A percentile compares a stretch with the other conserved stretches of the same genome.
Conservation (phyloP, 2,329 filamentous ascomycete species). For the Ceratocystis cacaofunesta region DNA sequence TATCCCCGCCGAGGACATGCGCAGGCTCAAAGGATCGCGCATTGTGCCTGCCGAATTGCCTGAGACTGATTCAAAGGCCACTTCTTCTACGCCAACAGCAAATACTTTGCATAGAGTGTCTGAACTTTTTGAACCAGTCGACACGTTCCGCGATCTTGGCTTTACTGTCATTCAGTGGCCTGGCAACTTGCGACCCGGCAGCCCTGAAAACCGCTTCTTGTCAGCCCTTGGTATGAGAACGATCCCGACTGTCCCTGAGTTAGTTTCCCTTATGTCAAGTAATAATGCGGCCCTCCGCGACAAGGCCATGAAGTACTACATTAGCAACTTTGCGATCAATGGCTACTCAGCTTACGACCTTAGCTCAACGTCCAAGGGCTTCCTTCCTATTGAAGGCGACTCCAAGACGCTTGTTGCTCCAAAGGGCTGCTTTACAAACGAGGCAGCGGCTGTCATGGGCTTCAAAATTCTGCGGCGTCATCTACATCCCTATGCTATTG, state of each 20-base stretch:
- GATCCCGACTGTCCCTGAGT: conserved; percentile 54
- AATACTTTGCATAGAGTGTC: conserved; percentile 52
- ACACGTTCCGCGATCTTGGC: conserved; percentile 50
- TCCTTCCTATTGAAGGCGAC: conserved; percentile 61
- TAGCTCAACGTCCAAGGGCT: conserved; percentile 37
- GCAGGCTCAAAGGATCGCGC: conserved; percentile 58
- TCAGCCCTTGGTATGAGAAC: conserved; percentile 55
- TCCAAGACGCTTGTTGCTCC: conserved; percentile 53
- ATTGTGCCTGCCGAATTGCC: conserved; percentile 67
- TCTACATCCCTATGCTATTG: conserved; percentile 59
- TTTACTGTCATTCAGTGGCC: conserved; percentile 76
- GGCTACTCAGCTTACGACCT: conserved; percentile 55
- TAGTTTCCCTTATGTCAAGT: conserved; percentile 65
- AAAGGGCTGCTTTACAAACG: conserved; percentile 68
- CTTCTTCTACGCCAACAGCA: conserved; percentile 38
- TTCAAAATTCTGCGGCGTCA: conserved; percentile 65
- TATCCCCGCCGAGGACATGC: conserved; percentile 70
- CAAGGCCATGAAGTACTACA: conserved; percentile 65
- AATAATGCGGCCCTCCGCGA: conserved; percentile 43
- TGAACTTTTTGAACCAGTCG: conserved; percentile 69
- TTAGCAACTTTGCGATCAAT: conserved; percentile 64
- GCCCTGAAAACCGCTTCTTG: conserved; percentile 62
- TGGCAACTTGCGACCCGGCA: conserved; percentile 47
- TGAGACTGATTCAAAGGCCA: conserved; percentile 27
- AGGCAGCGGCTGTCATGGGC: conserved; percentile 58